Evolutionary conservation across 371 early-diverging fungal species (phyloP), one percentile per base, ranked within the genome.

Genomic region (Mucor piriformis): DNA sequence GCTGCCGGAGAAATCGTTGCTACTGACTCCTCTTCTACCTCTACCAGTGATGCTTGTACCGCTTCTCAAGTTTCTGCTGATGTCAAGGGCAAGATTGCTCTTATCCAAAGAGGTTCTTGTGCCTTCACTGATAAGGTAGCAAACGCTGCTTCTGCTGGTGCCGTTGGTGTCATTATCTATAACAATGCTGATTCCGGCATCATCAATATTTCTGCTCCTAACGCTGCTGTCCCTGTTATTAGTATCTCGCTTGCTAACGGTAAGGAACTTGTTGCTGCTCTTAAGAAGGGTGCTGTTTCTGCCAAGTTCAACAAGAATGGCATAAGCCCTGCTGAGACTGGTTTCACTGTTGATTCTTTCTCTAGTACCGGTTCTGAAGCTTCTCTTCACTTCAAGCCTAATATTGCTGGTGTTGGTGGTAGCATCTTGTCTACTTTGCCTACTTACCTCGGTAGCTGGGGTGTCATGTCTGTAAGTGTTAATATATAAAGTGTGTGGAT

Each of bases 321-420:
- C 21, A 20, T 68, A 3, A 32, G 53, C 21, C 32, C 60, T 6
- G 35, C 70, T n/a, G 18, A 64, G 8, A 66, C 60, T 42, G 76
- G 57, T 21, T 70, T 66, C 34, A 72, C 73, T 27, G 58, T 76
- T 12, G 74, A 79, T 34, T 54, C 55, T 40, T 81, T 77, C 66
- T 79, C 81, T 11, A 64, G 87, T 27, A 38, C 50, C 10, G 75
- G 75, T 54, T 53, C 75, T 11, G 58, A 59, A 55, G 52, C 72
- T 24, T 67, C 69, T 18, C 64, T 72, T 13, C 59, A 61, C 54
- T 57, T 72, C 24, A 74, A 74, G 57, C 75, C 90, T n/a, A 86
- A 88, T 23, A 54, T 89, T 49, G 77, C 80, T 40, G 88, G 82
- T 44, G 79, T 87, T 15, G 90, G 90, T 61, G 88, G 88, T 23